Evolutionary conservation across 2,329 filamentous ascomycete species (phyloP).

Genomic region (Colletotrichum cordylinicola): DNA sequence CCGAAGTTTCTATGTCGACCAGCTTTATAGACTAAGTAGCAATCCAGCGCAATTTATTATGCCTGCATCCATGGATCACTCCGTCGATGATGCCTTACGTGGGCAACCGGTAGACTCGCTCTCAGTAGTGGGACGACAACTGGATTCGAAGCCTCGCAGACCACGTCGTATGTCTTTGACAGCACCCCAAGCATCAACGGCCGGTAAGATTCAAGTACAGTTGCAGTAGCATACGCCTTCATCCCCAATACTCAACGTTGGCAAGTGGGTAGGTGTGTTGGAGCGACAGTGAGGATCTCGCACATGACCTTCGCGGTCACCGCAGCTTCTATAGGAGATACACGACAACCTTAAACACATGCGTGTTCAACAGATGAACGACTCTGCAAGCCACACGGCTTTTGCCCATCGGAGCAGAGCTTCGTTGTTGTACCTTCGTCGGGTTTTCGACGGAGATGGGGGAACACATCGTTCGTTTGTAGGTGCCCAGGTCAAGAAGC

Average conservation of each 20-base stretch:
- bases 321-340: background rate
- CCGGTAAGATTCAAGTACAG: no score
- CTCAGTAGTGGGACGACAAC: no score
- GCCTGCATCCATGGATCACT: no score
- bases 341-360: background rate
- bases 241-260: background rate
- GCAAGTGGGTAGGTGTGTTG: background rate
- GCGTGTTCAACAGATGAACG: background rate
- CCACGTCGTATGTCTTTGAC: no score
- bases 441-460: background rate
- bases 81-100: no score
- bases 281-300: background rate
- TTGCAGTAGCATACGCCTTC: background rate
- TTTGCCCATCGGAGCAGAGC: accelerated
- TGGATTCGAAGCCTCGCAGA: no score
- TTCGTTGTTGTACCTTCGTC: no score
- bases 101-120: no score
- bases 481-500: background rate
- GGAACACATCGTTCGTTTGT: background rate
- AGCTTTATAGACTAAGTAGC: no score
- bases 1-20: no score
- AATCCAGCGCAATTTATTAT: no score
- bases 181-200: background rate
- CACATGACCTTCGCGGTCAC: accelerated
- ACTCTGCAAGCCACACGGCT: background rate